A percentile compares a stretch with the other conserved stretches of the same genome.
phyloP scores from a whole-genome alignment of 768 basidiomycete genomes.

The Candolleomyces efflorescens region DNA sequence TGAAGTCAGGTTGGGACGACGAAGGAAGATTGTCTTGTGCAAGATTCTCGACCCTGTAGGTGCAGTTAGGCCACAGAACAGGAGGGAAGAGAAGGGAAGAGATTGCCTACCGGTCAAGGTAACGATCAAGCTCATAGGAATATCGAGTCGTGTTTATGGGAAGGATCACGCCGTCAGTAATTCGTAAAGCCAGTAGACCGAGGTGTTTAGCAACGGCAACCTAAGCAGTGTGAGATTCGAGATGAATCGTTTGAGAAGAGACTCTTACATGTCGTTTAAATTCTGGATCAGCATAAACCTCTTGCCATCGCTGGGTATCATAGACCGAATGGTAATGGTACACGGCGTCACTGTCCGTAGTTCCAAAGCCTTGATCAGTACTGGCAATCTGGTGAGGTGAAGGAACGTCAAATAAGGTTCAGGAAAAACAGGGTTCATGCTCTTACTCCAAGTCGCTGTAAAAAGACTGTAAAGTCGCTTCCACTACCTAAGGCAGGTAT shows the following conservation, averaged over 20 bases:
- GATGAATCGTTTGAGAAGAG: constrained; percentile 2
- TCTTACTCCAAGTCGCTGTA: constrained; percentile 58
- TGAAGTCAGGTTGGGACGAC: constrained; percentile 31
- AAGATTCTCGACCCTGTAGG: constrained; percentile 47
- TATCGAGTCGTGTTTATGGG: constrained; percentile 81
- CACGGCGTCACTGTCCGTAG: constrained; percentile 44
- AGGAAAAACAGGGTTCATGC: not conserved
- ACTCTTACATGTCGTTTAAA: constrained; percentile 59
- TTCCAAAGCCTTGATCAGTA: constrained; percentile 35
- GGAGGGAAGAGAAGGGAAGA: too few relatives aligned
- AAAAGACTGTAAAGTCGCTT: constrained; percentile 88
- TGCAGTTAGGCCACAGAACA: not conserved
- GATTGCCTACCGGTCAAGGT: constrained; percentile 52
- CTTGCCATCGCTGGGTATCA: constrained; percentile 67
- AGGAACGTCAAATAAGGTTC: not conserved
- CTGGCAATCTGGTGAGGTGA: constrained; percentile 31
- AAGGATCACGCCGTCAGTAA: constrained; percentile 60
- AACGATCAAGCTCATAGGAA: constrained; percentile 57
- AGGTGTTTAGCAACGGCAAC: constrained; percentile 65
- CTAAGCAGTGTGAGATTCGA: constrained; percentile 23
- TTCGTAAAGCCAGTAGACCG: constrained; percentile 57
- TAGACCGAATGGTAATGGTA: constrained; percentile 78
- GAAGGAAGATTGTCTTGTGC: constrained; percentile 17
- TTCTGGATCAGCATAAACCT: constrained; percentile 66
- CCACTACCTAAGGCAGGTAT: constrained; percentile 69